Base-by-base conservation (phyloP, 345 rosid species). In the Iberis pinnata region DNA sequence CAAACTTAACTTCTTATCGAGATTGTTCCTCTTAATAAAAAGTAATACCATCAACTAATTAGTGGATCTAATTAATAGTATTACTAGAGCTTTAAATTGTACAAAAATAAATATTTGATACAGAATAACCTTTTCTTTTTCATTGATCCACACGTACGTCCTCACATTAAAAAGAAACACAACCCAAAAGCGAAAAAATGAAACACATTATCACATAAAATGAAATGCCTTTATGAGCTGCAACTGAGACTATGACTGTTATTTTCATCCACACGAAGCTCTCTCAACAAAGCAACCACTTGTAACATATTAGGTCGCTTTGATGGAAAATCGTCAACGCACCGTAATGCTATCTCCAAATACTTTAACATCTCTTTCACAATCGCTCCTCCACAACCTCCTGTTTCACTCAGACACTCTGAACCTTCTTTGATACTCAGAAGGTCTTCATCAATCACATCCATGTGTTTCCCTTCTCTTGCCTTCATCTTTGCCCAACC, bases 401-500 rank as follows among this genome's bases (percentile, higher is more conserved):
- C 84, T 0, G 54, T 73, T 29, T 68, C 79, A 41, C 64, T 73
- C 3, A 57, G 70, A 15, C 73, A 67, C 26, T 71, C 68, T 4
- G 76, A 73, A 68, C 71, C 79, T 14, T 80, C 79, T 0, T 63
- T 75, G 19, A 49, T 58, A 53, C 54, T 72, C 3, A 80, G 57
- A 67, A 89, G 68, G 25, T 89, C 96, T 32, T 73, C 70, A 53
- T 90, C 98, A 7, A 90, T 90, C 55, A 90, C 98, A 58, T 90
- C 96, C 89, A 82, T 86, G 42, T 82, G 95, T 38, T 75, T 79
- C 60, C 90, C 96, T 65, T 86, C 94, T 61, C 83, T 70, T 2
- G 70, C 95, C 66, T 84, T 86, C 79, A 90, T 70, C 75, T 87
- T 90, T 18, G 81, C 82, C 98, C 98, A 90, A 10, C 98, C 98